Percentiles rank a stretch among this genome's conserved stretches.
Conservation (phyloP, 2,329 filamentous ascomycete genomes). For the Cytospora schulzeri region DNA sequence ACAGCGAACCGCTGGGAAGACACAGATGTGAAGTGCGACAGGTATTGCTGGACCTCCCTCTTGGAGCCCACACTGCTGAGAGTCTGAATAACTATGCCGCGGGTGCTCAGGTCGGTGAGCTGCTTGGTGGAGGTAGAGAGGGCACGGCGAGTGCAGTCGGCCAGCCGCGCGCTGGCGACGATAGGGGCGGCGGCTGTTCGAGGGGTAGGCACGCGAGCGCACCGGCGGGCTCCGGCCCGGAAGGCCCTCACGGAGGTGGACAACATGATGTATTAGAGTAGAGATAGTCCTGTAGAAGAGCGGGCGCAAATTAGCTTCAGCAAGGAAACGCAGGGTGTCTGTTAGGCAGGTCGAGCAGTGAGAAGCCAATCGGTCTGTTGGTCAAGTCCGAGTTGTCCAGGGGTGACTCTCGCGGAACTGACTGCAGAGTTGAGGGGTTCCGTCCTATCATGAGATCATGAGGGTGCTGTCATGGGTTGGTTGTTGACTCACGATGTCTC, state of each 20-base stretch:
- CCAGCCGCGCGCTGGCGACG: conserved; percentile 29
- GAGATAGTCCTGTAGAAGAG: conserved; percentile 1
- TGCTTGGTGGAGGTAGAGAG: conserved; percentile 39
- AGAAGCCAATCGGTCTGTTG: neutral
- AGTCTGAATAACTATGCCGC: conserved; percentile 83
- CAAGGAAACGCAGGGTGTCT: neutral
- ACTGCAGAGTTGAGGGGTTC: neutral
- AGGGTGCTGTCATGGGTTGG: neutral
- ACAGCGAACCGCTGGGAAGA: conserved; percentile 97
- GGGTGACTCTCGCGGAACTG: neutral
- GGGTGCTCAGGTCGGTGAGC: conserved; percentile 60
- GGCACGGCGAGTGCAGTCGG: conserved; percentile 33
- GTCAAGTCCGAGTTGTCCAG: neutral
- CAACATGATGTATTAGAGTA: conserved; percentile 41
- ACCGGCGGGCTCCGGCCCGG: conserved; percentile 47
- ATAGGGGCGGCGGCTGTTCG: conserved; percentile 12
- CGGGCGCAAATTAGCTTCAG: conserved; percentile 4
- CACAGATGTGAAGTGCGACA: conserved; percentile 95
- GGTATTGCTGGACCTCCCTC: conserved; percentile 94
- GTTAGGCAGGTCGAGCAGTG: neutral
- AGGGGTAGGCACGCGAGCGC: conserved; percentile 36
- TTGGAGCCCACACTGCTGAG: conserved; percentile 96
- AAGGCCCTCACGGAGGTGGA: conserved; percentile 44
- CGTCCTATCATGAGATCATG: neutral
- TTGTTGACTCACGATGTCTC: conserved; percentile 28